Evolutionary conservation across 1,139 yeast genomes (phyloP).

Genomic region (Hyphopichia pseudoburtonii): DNA sequence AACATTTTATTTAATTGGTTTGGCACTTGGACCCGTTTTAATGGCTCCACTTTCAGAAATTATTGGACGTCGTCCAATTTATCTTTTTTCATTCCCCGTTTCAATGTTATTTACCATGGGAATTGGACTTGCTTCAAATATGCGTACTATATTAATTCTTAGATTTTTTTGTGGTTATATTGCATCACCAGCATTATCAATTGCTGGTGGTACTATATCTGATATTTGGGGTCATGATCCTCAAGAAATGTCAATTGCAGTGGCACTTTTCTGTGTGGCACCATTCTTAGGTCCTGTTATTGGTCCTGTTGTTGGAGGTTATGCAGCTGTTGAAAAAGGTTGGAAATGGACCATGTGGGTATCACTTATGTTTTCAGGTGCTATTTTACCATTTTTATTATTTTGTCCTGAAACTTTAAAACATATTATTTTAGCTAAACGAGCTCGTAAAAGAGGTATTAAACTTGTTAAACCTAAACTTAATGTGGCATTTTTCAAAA

Average conservation of each 20-base stretch:
- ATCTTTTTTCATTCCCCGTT: conserved; percentile 57
- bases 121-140: conserved; percentile 61
- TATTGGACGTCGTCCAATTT: conserved; percentile 68
- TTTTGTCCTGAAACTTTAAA: conserved; percentile 72
- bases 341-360: conserved; percentile 85
- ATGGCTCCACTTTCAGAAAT: conserved; percentile 80
- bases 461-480: conserved; percentile 36
- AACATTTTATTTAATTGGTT: conserved; percentile 68
- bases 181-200: conserved; percentile 82
- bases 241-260: conserved; percentile 64
- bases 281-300: conserved; percentile 80
- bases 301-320: conserved; percentile 83
- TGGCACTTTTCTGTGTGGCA: conserved; percentile 67
- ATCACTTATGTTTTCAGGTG: conserved; percentile 68
- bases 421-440: conserved; percentile 52
- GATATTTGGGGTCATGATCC: conserved; percentile 63
- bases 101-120: conserved; percentile 79
- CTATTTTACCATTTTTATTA: conserved; percentile 56
- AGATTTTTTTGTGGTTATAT: conserved; percentile 79
- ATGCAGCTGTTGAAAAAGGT: conserved; percentile 63
- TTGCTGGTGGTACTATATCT: conserved; percentile 83
- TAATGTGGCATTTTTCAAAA: conserved; percentile 17
- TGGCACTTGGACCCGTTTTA: conserved; percentile 69
- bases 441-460: conserved; percentile 62
- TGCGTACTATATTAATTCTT: conserved; percentile 59